phyloP scores from a whole-genome alignment of 257 asterid genomes.

The Gentiana macrophylla region DNA sequence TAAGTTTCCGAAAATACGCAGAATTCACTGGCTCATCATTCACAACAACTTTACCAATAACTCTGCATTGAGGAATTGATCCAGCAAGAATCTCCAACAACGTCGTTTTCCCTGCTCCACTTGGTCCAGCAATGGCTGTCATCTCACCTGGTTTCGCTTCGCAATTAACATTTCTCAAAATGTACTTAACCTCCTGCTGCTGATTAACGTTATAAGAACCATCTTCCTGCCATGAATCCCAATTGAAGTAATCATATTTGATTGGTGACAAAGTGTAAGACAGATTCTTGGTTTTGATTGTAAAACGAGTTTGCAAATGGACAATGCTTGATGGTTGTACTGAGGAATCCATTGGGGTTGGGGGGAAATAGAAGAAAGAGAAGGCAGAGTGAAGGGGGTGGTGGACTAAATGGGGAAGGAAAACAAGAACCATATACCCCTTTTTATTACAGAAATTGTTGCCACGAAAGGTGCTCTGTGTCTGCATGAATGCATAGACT shows the following conservation, averaged over 20 bases:
- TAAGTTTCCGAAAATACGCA: slow-evolving; percentile 30
- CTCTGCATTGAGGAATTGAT: slow-evolving; percentile 17
- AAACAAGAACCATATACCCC: slow-evolving; percentile 20
- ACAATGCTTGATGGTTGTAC: slow-evolving; percentile 15
- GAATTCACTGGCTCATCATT: slow-evolving; percentile 38
- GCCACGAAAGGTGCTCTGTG: slow-evolving; percentile 2
- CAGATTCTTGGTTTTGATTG: slow-evolving; percentile 28
- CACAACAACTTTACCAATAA: slow-evolving; percentile 39
- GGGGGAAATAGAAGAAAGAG: background rate
- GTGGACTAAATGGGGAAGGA: slow-evolving; percentile 20
- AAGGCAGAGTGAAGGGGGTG: background rate
- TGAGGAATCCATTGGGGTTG: slow-evolving; percentile 39
- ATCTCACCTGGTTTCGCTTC: slow-evolving; percentile 58
- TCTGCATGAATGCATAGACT: slow-evolving; percentile 10
- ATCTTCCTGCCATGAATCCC: slow-evolving; percentile 11
- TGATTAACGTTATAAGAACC: background rate
- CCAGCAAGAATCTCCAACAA: slow-evolving; percentile 58
- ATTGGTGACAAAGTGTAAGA: slow-evolving; percentile 35
- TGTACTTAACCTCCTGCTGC: slow-evolving; percentile 10
- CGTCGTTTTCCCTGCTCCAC: slow-evolving; percentile 87
- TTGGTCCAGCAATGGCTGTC: slow-evolving; percentile 74
- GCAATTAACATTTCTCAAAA: slow-evolving; percentile 40
- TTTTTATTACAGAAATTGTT: slow-evolving; percentile 12
- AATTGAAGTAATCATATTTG: slow-evolving; percentile 13
- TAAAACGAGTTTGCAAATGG: slow-evolving; percentile 24